A percentile compares a stretch with the other conserved stretches of the same genome.
These are phyloP conservation scores for Arabidopsis hybrid DNA, from an alignment of 441 rosid genomes.

Conservation along the genomic window DNA sequence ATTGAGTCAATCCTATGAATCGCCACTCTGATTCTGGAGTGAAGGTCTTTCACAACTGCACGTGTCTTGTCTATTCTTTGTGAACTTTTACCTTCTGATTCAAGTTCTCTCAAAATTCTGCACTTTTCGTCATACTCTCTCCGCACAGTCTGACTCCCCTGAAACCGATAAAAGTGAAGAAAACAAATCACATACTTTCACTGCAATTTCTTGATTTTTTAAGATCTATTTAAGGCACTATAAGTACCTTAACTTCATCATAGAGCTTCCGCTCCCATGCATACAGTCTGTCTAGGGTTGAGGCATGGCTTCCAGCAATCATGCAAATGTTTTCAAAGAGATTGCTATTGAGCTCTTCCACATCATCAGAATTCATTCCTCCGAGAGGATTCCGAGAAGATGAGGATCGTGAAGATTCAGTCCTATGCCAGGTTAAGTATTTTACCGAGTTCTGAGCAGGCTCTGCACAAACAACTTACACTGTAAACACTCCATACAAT, in stretches of 20 bases:
- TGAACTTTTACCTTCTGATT: slow-evolving; percentile 66
- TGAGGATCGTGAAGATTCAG: slow-evolving; percentile 81
- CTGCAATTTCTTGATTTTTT: neutral
- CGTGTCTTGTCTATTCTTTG: slow-evolving; percentile 79
- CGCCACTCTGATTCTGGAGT: slow-evolving; percentile 93
- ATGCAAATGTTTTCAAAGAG: slow-evolving; percentile 74
- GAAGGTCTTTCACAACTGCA: slow-evolving; percentile 85
- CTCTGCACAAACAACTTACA: slow-evolving; percentile 51
- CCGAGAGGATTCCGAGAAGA: slow-evolving; percentile 78
- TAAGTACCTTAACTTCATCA: slow-evolving; percentile 93
- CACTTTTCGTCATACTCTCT: slow-evolving; percentile 78
- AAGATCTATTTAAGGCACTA: slow-evolving; percentile 7
- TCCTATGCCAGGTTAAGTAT: slow-evolving; percentile 95
- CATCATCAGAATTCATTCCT: slow-evolving; percentile 65
- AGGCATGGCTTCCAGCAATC: slow-evolving; percentile 96
- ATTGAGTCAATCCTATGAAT: slow-evolving; percentile 89
- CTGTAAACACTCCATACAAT: slow-evolving; percentile 36
- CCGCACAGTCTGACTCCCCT: slow-evolving; percentile 85
- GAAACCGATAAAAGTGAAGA: slow-evolving; percentile 37
- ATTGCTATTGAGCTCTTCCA: slow-evolving; percentile 65
- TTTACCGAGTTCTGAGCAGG: slow-evolving; percentile 67
- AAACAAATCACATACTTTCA: slow-evolving; percentile 7
- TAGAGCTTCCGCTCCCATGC: slow-evolving; percentile 99
- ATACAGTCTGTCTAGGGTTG: slow-evolving; percentile 88
- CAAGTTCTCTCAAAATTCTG: slow-evolving; percentile 68